phyloP scores from a whole-genome alignment of 2,329 filamentous ascomycete species.

The Trichoderma sp. region DNA sequence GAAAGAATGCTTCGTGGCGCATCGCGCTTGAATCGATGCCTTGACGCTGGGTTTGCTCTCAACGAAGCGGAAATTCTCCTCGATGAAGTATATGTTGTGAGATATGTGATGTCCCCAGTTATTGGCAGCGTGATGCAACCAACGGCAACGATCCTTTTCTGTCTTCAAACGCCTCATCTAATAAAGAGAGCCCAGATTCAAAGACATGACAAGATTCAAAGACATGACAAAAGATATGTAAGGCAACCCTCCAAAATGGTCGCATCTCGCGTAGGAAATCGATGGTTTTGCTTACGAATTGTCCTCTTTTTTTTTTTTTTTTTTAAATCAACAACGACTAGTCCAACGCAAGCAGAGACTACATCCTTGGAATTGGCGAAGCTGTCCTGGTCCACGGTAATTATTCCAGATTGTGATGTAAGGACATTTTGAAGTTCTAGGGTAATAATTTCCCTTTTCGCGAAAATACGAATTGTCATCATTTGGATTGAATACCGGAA shows the following conservation, averaged over 20 bases:
- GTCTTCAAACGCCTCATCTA: background rate
- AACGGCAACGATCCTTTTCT: background rate
- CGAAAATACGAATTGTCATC: background rate
- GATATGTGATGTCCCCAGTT: background rate
- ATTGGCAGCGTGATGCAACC: background rate
- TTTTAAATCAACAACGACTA: background rate
- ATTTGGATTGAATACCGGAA: background rate
- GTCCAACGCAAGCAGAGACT: background rate
- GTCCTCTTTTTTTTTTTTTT: too few relatives aligned
- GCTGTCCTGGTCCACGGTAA: background rate
- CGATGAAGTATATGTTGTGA: accelerated
- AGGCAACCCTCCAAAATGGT: background rate
- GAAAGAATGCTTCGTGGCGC: accelerated
- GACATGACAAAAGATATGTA: background rate
- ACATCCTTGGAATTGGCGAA: background rate
- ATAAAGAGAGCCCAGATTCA: accelerated
- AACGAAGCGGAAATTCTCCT: background rate
- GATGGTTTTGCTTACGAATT: background rate
- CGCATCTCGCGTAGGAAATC: background rate
- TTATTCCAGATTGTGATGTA: background rate
- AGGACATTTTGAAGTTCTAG: background rate
- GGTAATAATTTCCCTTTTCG: background rate
- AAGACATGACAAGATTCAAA: background rate
- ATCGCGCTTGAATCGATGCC: background rate
- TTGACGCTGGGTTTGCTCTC: background rate